Percentiles rank a stretch among this genome's conserved stretches.
Evolutionary conservation across 306 rosid species (phyloP).

Genomic region (Datisca glomerata): DNA sequence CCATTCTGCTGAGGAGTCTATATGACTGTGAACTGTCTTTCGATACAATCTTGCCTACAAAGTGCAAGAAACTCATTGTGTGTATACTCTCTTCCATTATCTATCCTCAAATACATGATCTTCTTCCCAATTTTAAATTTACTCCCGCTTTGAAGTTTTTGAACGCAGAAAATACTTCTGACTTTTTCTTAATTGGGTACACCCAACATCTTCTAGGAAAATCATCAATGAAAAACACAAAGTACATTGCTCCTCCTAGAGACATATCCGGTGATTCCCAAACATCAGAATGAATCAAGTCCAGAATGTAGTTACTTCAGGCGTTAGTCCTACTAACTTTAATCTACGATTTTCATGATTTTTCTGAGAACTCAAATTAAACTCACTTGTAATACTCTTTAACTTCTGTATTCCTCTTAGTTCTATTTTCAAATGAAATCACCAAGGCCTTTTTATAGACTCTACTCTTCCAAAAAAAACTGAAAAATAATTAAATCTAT

Average conservation of each 20-base stretch:
- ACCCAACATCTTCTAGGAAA: background rate
- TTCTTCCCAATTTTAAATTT: background rate
- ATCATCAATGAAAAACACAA: constrained; percentile 5
- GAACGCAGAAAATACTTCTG: background rate
- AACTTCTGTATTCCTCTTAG: too few species aligned
- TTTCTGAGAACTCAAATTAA: too few species aligned
- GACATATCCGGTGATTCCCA: background rate
- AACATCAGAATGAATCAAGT: constrained; percentile 4
- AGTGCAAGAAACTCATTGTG: too few species aligned
- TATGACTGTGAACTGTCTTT: background rate
- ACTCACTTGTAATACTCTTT: too few species aligned
- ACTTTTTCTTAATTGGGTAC: background rate
- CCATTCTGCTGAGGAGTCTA: constrained; percentile 1
- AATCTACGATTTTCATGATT: too few species aligned
- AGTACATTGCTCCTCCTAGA: constrained; percentile 1
- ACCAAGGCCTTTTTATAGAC: too few species aligned
- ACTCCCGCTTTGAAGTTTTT: constrained; percentile 1
- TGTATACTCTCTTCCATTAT: background rate
- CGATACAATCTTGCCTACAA: background rate
- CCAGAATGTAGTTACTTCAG: too few species aligned
- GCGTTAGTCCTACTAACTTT: too few species aligned
- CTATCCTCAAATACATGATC: background rate
- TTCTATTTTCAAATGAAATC: too few species aligned
- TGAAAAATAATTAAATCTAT: too few species aligned
- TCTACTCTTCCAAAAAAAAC: too few species aligned